Evolutionary conservation across 2,329 filamentous ascomycete species (phyloP).

Genomic region (Calonectria fujianensis): DNA sequence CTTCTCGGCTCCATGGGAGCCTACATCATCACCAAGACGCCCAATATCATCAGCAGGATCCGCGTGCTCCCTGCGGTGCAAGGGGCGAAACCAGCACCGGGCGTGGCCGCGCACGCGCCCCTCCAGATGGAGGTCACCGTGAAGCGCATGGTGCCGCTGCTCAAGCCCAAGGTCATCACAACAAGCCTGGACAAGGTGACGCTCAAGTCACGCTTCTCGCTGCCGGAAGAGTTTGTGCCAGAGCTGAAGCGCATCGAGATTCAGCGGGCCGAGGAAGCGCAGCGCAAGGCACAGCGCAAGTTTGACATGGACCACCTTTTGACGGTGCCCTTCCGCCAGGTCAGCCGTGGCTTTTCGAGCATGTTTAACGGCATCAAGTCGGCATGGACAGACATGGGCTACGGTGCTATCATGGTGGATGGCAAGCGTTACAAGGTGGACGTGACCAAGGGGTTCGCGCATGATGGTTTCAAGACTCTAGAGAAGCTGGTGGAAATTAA

Average conservation of each 20-base stretch:
- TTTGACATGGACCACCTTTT: conserved; percentile 74
- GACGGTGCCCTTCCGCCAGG: conserved; percentile 74
- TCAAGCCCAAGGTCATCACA: conserved; percentile 65
- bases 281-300: conserved; percentile 64
- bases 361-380: conserved; percentile 68
- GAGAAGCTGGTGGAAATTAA: conserved; percentile 70
- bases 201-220: conserved; percentile 62
- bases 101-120: conserved; percentile 44
- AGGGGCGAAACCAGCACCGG: conserved; percentile 43
- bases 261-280: conserved; percentile 61
- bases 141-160: conserved; percentile 69
- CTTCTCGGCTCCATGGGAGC: conserved; percentile 77
- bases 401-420: conserved; percentile 69
- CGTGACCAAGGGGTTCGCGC: conserved; percentile 73
- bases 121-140: conserved; percentile 73
- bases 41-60: conserved; percentile 75
- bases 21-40: conserved; percentile 75
- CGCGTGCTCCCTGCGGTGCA: conserved; percentile 68
- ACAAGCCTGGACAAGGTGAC: conserved; percentile 59
- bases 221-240: conserved; percentile 62
- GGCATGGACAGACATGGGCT: conserved; percentile 75
- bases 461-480: conserved; percentile 75
- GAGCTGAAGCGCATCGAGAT: conserved; percentile 57
- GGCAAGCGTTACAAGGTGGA: conserved; percentile 74
- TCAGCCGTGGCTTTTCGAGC: conserved; percentile 63